Evolutionary conservation across 139 green algal genomes (phyloP), one percentile per base, ranked within the genome.

Genomic region (Chloropicon primus): DNA sequence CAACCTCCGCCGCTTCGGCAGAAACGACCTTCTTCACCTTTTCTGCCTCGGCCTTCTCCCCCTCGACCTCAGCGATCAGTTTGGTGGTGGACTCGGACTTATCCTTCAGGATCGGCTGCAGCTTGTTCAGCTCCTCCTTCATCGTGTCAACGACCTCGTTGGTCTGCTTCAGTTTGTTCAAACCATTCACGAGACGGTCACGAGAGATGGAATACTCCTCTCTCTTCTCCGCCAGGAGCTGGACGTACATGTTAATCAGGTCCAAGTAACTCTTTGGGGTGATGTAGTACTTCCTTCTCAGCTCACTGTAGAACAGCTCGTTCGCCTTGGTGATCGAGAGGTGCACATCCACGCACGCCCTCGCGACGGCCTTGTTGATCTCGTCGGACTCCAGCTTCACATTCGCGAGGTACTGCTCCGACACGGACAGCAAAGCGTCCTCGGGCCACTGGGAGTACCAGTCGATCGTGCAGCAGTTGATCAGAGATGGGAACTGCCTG

Each of bases 241-340:
- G 77, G 24, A 88, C 41, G 78, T 76, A 82, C n/a, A 79, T 26
- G 73, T 71, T 76, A 73, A 82, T 79, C 29, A 82, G 73, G 25
- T 82, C 78, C 21, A 82, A 53, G 78, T 78, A 82, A 24, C 1
- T 26, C 73, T 79, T 82, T 24, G 78, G 78, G 73, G 78, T 82
- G 22, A 71, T 73, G 78, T 82, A 82, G 41, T 82, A 92, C 21
- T 79, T 82, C 54, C 88, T 74, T 53, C 85, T 62, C 73, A 92
- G 85, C 83, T 93, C 87, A 17, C 25, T 54, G 74, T 82, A 91
- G 80, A 93, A 92, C 22, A 81, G 80, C 1, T 90, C 85, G 25
- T 79, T 82, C 22, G 82, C 74, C 21, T 76, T 27, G 22, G 78
- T 78, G 3, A 94, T 87, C 26, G 80, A 87, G 0, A 83, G 90